A percentile compares a stretch with the other conserved stretches of the same genome.
These are phyloP conservation scores for Escallonia herrerae DNA, from an alignment of 129 eudicot genomes.

Conservation along the genomic window DNA sequence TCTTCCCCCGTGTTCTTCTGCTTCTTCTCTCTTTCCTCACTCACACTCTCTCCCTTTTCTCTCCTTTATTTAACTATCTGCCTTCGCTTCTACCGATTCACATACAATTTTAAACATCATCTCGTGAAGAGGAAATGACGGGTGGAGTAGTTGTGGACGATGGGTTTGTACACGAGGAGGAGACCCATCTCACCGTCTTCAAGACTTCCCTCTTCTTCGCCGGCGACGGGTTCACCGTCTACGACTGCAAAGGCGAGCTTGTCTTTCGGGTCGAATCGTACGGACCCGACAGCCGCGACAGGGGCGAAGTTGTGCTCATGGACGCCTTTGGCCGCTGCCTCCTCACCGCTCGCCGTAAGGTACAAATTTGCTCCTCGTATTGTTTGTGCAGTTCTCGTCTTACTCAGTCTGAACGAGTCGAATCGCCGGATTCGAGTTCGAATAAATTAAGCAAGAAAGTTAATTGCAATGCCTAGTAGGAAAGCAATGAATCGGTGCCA, in stretches of 20 bases:
- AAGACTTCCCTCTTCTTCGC: constrained; percentile 82
- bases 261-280: constrained; percentile 86
- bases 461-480: neutral
- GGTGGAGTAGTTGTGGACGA: constrained; percentile 29
- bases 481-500: neutral
- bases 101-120: too few relatives aligned
- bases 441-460: too few relatives aligned
- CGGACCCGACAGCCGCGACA: constrained; percentile 47
- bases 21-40: too few relatives aligned
- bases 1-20: too few relatives aligned
- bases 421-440: neutral
- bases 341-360: constrained; percentile 94
- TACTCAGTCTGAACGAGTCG: neutral
- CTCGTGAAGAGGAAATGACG: constrained; percentile 5
- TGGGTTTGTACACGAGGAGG: constrained; percentile 37
- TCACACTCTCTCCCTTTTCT: too few relatives aligned
- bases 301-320: constrained; percentile 82
- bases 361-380: neutral
- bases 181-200: constrained; percentile 66
- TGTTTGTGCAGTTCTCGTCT: neutral
- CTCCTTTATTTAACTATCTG: too few relatives aligned
- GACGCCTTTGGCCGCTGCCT: constrained; percentile 72
- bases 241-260: constrained; percentile 51
- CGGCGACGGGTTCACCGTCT: constrained; percentile 82
- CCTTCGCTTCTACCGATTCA: too few relatives aligned